Percentiles rank a stretch among this genome's conserved stretches.
Conservation (phyloP, 2,329 filamentous ascomycete genomes). For the Purpureocillium takamizusanense region DNA sequence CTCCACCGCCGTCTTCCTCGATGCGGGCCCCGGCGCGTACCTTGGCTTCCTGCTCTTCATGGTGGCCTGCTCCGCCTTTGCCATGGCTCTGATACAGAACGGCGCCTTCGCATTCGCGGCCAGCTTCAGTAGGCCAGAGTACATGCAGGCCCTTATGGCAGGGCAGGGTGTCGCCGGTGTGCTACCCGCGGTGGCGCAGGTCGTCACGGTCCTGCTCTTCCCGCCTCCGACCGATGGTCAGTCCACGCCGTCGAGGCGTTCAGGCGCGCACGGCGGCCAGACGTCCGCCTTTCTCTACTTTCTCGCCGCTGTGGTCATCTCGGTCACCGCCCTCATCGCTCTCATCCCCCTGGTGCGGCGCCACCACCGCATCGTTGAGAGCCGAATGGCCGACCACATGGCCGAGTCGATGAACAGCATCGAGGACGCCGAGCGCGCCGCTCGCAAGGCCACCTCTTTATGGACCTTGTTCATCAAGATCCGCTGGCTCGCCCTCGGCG, state of each 20-base stretch:
- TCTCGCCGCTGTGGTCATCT: constrained; percentile 73
- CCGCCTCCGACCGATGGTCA: constrained; percentile 24
- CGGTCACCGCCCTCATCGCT: constrained; percentile 57
- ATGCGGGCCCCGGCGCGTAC: constrained; percentile 55
- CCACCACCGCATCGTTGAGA: constrained; percentile 43
- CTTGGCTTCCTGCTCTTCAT: constrained; percentile 74
- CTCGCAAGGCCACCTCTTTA: constrained; percentile 46
- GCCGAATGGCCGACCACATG: constrained; percentile 37
- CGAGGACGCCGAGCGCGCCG: constrained; percentile 42
- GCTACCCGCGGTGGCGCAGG: constrained; percentile 78
- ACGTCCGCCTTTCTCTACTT: constrained; percentile 84
- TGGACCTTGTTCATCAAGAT: constrained; percentile 65
- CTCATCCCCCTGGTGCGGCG: constrained; percentile 65
- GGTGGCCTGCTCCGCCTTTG: constrained; percentile 70
- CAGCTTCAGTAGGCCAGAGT: constrained; percentile 76
- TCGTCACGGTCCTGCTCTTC: constrained; percentile 63
- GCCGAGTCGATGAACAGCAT: constrained; percentile 40
- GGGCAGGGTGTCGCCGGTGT: constrained; percentile 91
- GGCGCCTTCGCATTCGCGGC: constrained; percentile 87
- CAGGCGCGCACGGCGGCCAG: constrained; percentile 12
- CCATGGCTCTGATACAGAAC: constrained; percentile 83
- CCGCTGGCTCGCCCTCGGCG: constrained; percentile 64
- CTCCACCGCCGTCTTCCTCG: constrained; percentile 63
- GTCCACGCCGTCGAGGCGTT: constrained; percentile 12
- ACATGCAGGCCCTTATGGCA: constrained; percentile 93